These are phyloP conservation scores for Apiospora aurea DNA, from an alignment of 2,329 filamentous ascomycete species.

Conservation along the genomic window DNA sequence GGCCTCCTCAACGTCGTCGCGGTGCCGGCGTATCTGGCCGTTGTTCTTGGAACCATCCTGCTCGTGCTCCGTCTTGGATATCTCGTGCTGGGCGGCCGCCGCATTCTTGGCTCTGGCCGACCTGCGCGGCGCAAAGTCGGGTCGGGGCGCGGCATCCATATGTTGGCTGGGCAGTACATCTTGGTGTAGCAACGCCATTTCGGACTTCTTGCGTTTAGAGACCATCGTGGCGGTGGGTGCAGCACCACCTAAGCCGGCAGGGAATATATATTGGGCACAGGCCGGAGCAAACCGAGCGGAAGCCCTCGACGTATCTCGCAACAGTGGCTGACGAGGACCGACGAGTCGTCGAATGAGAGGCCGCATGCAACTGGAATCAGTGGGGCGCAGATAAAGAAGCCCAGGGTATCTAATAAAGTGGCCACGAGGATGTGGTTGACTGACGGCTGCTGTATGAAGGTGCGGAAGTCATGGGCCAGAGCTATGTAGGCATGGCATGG, in stretches of 20 bases:
- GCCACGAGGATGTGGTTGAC: slow-evolving; percentile 12
- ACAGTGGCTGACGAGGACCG: slow-evolving; percentile 29
- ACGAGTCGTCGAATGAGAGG: slow-evolving; percentile 30
- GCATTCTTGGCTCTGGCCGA: slow-evolving; percentile 8
- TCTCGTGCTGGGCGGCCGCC: background rate
- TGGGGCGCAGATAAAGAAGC: slow-evolving; percentile 3
- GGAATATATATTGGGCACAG: slow-evolving; percentile 29
- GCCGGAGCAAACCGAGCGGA: slow-evolving; percentile 31
- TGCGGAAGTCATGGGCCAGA: background rate
- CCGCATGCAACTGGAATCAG: slow-evolving; percentile 32
- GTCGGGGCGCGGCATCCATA: background rate
- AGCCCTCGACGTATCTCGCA: slow-evolving; percentile 23
- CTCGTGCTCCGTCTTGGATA: background rate
- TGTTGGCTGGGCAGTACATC: slow-evolving; percentile 25
- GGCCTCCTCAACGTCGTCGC: slow-evolving; percentile 46
- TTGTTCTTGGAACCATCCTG: background rate
- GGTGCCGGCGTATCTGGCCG: slow-evolving; percentile 27
- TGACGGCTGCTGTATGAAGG: background rate
- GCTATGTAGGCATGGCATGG: background rate
- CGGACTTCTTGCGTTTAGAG: slow-evolving; percentile 46
- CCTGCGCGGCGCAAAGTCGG: slow-evolving; percentile 26
- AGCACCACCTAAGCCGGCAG: background rate
- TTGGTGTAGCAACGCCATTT: slow-evolving; percentile 30
- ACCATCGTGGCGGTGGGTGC: slow-evolving; percentile 41
- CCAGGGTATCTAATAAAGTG: background rate